Conservation (phyloP, 768 basidiomycete genomes). For the Suillus lakei region DNA sequence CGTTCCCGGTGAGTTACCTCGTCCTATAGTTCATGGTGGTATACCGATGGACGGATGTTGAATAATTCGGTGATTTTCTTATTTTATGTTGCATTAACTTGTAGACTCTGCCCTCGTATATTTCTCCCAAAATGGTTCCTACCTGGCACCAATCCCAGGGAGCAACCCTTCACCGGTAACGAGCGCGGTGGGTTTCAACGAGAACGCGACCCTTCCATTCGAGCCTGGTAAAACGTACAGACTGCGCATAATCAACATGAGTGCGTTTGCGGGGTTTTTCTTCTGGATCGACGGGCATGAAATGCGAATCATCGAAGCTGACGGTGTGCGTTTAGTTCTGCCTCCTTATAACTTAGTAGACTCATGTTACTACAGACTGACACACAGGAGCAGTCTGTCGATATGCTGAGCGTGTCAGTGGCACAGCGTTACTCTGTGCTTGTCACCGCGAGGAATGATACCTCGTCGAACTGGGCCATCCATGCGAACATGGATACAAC, state of each 20-base stretch:
- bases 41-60: background rate
- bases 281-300: conserved; percentile 92
- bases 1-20: conserved; percentile 65
- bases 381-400: conserved; percentile 71
- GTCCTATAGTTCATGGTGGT: background rate
- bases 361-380: conserved; percentile 61
- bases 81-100: background rate
- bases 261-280: conserved; percentile 74
- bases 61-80: background rate
- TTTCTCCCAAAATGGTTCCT: conserved; percentile 74
- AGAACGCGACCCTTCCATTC: conserved; percentile 86
- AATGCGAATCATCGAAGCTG: conserved; percentile 84
- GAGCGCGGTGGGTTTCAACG: conserved; percentile 77
- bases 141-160: conserved; percentile 63
- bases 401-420: conserved; percentile 74
- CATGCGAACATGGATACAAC: conserved; percentile 88
- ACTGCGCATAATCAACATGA: conserved; percentile 85
- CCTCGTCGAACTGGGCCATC: conserved; percentile 82
- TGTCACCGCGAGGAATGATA: conserved; percentile 89
- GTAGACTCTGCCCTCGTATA: conserved; percentile 84
- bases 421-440: conserved; percentile 95
- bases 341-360: background rate
- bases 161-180: conserved; percentile 51
- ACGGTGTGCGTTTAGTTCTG: conserved; percentile 59
- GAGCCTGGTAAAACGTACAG: conserved; percentile 87